Conservation (phyloP, 805 yeast genomes). For the Sugiyamaella mastotermitis region DNA sequence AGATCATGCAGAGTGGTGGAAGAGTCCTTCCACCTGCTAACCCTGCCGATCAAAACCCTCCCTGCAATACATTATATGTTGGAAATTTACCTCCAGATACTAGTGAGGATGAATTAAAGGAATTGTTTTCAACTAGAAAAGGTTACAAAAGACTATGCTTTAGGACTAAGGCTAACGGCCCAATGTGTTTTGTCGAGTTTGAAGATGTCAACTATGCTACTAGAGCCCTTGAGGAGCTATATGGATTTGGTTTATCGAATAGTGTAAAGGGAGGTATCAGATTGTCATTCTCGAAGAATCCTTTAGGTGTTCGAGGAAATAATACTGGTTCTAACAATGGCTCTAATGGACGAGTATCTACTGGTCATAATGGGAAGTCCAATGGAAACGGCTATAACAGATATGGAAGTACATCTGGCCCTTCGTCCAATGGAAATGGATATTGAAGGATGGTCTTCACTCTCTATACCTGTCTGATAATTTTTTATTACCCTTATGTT, state of each 20-base stretch:
- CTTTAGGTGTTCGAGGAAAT: conserved; percentile 86
- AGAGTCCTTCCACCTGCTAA: conserved; percentile 55
- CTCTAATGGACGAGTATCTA: conserved; percentile 1
- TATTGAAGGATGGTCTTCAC: too few relatives aligned
- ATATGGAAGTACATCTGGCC: too few relatives aligned
- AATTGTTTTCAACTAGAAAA: conserved; percentile 77
- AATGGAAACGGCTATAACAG: neutral
- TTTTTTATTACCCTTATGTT: too few relatives aligned
- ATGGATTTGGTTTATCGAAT: conserved; percentile 87
- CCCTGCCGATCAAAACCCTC: conserved; percentile 99
- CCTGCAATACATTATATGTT: conserved; percentile 94
- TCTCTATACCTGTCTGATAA: too few relatives aligned
- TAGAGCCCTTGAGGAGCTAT: conserved; percentile 85
- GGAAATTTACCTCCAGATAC: conserved; percentile 98
- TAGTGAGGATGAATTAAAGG: conserved; percentile 84
- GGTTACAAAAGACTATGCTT: conserved; percentile 92
- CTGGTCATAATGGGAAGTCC: neutral
- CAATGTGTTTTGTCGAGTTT: conserved; percentile 99
- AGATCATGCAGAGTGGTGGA: conserved; percentile 35
- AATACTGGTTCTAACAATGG: conserved; percentile 9
- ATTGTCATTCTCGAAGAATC: conserved; percentile 90
- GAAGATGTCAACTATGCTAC: conserved; percentile 95
- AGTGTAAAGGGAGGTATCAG: conserved; percentile 92
- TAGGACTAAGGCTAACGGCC: conserved; percentile 82
- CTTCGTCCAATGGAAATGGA: too few relatives aligned